Evolutionary conservation across 768 basidiomycete species (phyloP).

Genomic region (Piloderma croceum): DNA sequence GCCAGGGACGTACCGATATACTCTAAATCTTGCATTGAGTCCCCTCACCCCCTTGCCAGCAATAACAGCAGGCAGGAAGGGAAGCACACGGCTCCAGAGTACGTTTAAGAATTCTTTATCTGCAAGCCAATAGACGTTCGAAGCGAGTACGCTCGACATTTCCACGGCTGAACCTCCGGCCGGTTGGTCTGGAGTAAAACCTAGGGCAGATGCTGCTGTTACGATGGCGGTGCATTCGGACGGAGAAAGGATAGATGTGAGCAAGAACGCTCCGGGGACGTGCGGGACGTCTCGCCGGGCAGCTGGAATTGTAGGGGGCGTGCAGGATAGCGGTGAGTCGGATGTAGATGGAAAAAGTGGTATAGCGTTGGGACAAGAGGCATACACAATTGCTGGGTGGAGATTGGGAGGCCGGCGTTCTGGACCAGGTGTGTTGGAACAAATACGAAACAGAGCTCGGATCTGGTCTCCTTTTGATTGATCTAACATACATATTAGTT

Average conservation of each 20-base stretch:
- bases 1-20: constrained; percentile 47
- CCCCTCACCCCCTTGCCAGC: constrained; percentile 40
- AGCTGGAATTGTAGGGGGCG: not conserved
- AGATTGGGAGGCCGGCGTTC: constrained; percentile 49
- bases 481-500: not conserved
- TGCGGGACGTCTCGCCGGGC: constrained; percentile 35
- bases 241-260: constrained; percentile 41
- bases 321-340: constrained; percentile 21
- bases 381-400: constrained; percentile 46
- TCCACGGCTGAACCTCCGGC: constrained; percentile 40
- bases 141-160: constrained; percentile 40
- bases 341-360: constrained; percentile 21
- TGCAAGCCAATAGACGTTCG: constrained; percentile 51
- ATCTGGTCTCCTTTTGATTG: not conserved
- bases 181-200: constrained; percentile 47
- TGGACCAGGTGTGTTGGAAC: constrained; percentile 34
- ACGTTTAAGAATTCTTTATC: constrained; percentile 36
- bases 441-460: not conserved
- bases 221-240: constrained; percentile 42
- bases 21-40: constrained; percentile 44
- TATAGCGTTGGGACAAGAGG: constrained; percentile 32
- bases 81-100: constrained; percentile 38
- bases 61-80: constrained; percentile 36
- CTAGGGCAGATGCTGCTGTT: constrained; percentile 40
- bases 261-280: constrained; percentile 43